phyloP scores from a whole-genome alignment of 768 basidiomycete species.

The Pisolithus sp. region DNA sequence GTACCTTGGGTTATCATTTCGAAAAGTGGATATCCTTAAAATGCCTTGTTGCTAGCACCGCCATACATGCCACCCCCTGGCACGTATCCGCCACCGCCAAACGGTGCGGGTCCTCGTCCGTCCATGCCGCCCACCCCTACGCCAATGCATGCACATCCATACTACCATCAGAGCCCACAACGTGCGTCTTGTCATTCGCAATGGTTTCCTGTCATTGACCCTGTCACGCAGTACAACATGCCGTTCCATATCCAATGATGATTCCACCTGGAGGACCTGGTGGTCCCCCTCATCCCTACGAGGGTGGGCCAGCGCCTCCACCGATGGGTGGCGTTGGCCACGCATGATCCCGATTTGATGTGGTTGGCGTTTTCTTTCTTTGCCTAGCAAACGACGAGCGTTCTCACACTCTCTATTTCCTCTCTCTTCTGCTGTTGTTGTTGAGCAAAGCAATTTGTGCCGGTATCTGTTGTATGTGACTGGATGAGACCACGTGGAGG shows the following conservation, averaged over 20 bases:
- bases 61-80: constrained; percentile 80
- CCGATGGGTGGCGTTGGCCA: constrained; percentile 70
- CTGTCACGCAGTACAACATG: constrained; percentile 63
- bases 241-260: constrained; percentile 89
- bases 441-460: constrained; percentile 21
- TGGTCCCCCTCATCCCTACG: constrained; percentile 68
- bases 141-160: constrained; percentile 78
- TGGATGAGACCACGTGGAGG: constrained; percentile 6
- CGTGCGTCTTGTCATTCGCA: constrained; percentile 39
- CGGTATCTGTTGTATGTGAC: constrained; percentile 26
- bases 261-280: constrained; percentile 63
- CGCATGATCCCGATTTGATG: constrained; percentile 34
- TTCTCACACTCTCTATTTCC: constrained; percentile 3
- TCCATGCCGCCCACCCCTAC: constrained; percentile 93
- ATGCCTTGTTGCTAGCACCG: constrained; percentile 38
- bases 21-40: background rate
- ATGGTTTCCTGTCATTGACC: constrained; percentile 22
- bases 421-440: constrained; percentile 7
- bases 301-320: constrained; percentile 62
- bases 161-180: constrained; percentile 88
- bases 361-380: background rate
- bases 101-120: constrained; percentile 70
- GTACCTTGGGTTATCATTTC: constrained; percentile 24
- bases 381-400: background rate
- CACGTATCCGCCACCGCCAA: constrained; percentile 71